These are phyloP conservation scores for Collybia sp. DNA, from an alignment of 768 basidiomycete species.

Conservation along the genomic window DNA sequence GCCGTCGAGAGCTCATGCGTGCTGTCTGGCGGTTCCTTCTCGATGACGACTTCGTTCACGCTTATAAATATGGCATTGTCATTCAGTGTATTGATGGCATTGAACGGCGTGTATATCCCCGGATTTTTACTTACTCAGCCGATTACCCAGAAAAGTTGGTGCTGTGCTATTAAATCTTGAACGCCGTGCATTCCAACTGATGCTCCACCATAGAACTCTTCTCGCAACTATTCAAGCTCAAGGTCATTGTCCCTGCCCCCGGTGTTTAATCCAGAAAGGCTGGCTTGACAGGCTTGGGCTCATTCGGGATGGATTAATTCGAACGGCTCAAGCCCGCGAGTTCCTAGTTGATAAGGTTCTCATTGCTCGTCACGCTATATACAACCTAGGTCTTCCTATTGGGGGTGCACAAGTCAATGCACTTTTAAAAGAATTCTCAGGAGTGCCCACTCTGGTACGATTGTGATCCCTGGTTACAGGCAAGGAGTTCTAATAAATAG, in stretches of 20 bases:
- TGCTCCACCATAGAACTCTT: conserved; percentile 16
- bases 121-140: conserved; percentile 24
- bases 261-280: conserved; percentile 18
- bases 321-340: not conserved
- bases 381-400: not conserved
- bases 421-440: conserved; percentile 16
- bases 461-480: too few species aligned
- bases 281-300: conserved; percentile 20
- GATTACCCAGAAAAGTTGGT: conserved; percentile 29
- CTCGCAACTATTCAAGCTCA: conserved; percentile 29
- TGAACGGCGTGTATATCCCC: conserved; percentile 16
- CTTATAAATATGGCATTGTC: conserved; percentile 22
- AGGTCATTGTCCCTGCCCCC: conserved; percentile 31
- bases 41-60: conserved; percentile 19
- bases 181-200: not conserved
- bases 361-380: not conserved
- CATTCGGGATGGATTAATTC: not conserved
- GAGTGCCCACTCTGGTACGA: conserved; percentile 22
- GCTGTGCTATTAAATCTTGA: not conserved
- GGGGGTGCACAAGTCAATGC: conserved; percentile 8
- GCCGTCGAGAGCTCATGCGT: conserved; percentile 20
- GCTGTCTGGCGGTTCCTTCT: conserved; percentile 17
- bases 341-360: not conserved
- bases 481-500: too few species aligned
- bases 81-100: conserved; percentile 20